Conservation (phyloP, 139 green algal species). For the Diplosphaera chodatii region DNA sequence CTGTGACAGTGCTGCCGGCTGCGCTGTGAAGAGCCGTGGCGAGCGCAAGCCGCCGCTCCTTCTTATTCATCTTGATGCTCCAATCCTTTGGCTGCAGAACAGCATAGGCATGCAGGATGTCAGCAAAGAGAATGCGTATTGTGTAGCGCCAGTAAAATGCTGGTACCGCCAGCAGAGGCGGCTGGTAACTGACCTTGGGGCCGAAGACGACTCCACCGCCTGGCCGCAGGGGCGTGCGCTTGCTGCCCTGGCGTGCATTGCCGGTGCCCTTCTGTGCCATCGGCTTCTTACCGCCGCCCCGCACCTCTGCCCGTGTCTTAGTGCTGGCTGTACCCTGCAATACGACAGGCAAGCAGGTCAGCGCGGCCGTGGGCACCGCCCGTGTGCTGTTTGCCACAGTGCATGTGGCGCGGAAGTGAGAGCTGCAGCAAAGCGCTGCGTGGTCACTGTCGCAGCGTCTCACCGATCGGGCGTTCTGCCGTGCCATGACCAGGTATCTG, state of each 20-base stretch:
- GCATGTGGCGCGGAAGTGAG: too few relatives aligned
- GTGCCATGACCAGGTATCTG: constrained; percentile 78
- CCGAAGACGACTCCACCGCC: constrained; percentile 94
- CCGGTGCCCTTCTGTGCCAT: constrained; percentile 97
- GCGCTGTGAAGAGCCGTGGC: constrained; percentile 90
- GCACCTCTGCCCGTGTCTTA: constrained; percentile 85
- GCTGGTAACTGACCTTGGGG: constrained; percentile 77
- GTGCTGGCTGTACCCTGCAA: constrained; percentile 90
- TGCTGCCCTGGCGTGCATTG: constrained; percentile 80
- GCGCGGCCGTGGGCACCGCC: too few relatives aligned
- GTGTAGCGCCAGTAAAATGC: too few relatives aligned
- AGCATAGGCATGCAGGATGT: too few relatives aligned
- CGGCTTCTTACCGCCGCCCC: constrained; percentile 94
- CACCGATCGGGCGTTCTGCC: constrained; percentile 74
- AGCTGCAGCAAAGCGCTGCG: too few relatives aligned
- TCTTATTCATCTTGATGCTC: constrained; percentile 98
- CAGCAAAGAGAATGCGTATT: too few relatives aligned
- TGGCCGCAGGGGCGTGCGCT: constrained; percentile 74
- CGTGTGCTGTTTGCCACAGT: too few relatives aligned
- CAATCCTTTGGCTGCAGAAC: constrained; percentile 90
- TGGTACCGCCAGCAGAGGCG: too few relatives aligned
- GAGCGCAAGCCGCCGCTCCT: constrained; percentile 90
- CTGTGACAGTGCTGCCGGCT: constrained; percentile 74
- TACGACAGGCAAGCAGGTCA: too few relatives aligned
- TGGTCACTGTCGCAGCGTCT: too few relatives aligned